Evolutionary conservation across 345 rosid genomes (phyloP), one percentile per base, ranked within the genome.

Genomic region (Cardamine chenopodiifolia): DNA sequence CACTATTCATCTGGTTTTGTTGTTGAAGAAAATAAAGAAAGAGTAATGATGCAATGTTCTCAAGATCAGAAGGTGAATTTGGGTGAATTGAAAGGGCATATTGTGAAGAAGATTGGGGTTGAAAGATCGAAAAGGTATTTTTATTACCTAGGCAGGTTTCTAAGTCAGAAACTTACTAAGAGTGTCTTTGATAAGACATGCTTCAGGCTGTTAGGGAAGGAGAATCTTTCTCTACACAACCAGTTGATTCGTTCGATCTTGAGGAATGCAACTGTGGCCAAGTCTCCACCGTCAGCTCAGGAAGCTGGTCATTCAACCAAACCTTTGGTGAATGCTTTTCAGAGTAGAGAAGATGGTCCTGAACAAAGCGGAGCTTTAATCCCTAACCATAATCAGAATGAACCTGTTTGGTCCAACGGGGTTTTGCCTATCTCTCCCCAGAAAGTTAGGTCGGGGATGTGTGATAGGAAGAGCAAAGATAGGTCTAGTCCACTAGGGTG

Each of bases 141-240:
- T 71, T 78, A 79, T 81, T 81, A 83, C 82, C 65, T 96, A 82
- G 83, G 85, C 35, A 85, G 92, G 79, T 96, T 92, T 80, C 79
- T 96, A 62, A 85, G 86, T 81, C 92, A 86, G 84, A 96, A 87
- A 84, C 82, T 90, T 70, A 85, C 82, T 64, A 96, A 96, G 86
- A 86, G 86, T 39, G 98, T 92, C 73, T 90, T 90, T 55, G 90
- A 90, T 62, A 93, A 85, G 88, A 85, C 86, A n/a, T 92, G 99
- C 62, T 82, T 68, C 28, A 88, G 88, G 56, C 44, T 86, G 48
- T 88, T 96, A 57, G 98, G 99, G 68, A 90, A 87, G 81, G 99
- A 96, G 80, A 90, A 90, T 87, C 84, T 96, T n/a, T 85, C 89
- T 0, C 83, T 96, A 73, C 99, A 96, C 81, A 96, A 96, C 80